phyloP scores from a whole-genome alignment of 495 filamentous ascomycete species.

The Daldinia vernicosa region DNA sequence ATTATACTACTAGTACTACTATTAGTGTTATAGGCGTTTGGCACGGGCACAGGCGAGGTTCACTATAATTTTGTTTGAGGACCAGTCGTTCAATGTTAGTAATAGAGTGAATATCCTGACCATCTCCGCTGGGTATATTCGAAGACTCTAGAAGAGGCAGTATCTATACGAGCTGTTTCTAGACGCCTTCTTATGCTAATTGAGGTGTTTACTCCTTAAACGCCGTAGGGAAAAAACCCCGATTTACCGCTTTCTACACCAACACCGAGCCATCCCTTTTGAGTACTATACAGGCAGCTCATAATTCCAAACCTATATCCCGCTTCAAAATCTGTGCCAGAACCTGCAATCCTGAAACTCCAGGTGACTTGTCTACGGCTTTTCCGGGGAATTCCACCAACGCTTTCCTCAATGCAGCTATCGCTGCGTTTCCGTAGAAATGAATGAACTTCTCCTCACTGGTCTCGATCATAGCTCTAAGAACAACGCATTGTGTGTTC shows the following conservation, averaged over 20 bases:
- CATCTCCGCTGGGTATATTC: slow-evolving; percentile 36
- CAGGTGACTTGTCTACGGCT: slow-evolving; percentile 59
- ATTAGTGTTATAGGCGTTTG: slow-evolving; percentile 57
- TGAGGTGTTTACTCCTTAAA: slow-evolving; percentile 18
- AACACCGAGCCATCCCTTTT: slow-evolving; percentile 13
- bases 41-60: slow-evolving; percentile 10
- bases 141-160: slow-evolving; percentile 8
- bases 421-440: slow-evolving; percentile 77
- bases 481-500: slow-evolving; percentile 78
- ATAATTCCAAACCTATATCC: slow-evolving; percentile 64
- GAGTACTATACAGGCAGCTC: slow-evolving; percentile 18
- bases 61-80: slow-evolving; percentile 19
- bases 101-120: slow-evolving; percentile 24
- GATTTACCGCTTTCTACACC: slow-evolving; percentile 18
- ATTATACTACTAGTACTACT: slow-evolving; percentile 82
- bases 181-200: slow-evolving; percentile 35
- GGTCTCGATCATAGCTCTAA: slow-evolving; percentile 78
- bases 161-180: slow-evolving; percentile 21
- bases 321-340: slow-evolving; percentile 66
- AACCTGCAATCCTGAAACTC: slow-evolving; percentile 66
- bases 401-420: slow-evolving; percentile 69
- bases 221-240: slow-evolving; percentile 6
- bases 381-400: slow-evolving; percentile 73
- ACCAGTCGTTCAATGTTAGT: slow-evolving; percentile 3
- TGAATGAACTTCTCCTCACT: slow-evolving; percentile 75